Evolutionary conservation across 345 rosid genomes (phyloP).

Genomic region (Bruguiera gymnorhiza): DNA sequence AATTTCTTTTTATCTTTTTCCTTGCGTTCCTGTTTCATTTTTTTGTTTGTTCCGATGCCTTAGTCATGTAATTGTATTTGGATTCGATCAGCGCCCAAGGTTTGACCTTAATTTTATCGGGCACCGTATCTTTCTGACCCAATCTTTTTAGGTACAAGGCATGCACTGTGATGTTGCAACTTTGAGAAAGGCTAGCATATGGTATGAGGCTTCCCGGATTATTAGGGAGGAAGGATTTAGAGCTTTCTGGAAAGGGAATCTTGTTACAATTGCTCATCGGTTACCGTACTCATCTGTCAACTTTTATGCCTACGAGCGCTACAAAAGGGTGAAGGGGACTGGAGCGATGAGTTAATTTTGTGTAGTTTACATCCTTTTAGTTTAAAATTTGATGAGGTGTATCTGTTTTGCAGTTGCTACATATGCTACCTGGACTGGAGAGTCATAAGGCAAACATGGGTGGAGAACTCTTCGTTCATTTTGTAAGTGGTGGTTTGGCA

Average conservation of each 20-base stretch:
- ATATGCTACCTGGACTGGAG: constrained; percentile 43
- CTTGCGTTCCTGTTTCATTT: not conserved
- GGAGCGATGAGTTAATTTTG: not conserved
- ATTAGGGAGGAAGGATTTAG: constrained; percentile 78
- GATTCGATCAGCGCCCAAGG: not conserved
- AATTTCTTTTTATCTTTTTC: constrained; percentile 5
- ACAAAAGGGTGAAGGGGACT: constrained; percentile 52
- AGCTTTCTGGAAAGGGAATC: constrained; percentile 97
- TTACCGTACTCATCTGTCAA: constrained; percentile 89
- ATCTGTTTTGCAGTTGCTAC: constrained; percentile 50
- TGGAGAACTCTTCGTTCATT: constrained; percentile 59
- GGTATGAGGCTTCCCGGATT: constrained; percentile 78
- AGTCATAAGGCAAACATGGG: constrained; percentile 42
- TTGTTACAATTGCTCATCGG: constrained; percentile 90
- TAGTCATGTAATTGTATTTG: too few species aligned
- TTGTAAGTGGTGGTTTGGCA: constrained; percentile 81
- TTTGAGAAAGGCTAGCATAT: constrained; percentile 68
- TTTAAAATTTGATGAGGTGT: constrained; percentile 7
- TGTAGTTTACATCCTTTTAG: not conserved
- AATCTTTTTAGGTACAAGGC: constrained; percentile 68
- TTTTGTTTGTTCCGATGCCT: not conserved
- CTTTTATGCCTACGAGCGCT: constrained; percentile 82
- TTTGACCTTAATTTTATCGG: not conserved
- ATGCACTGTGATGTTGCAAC: constrained; percentile 72
- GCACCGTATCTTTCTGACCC: not conserved